Evolutionary conservation across 2,329 filamentous ascomycete genomes (phyloP).

Genomic region (Trichoderma sp.): DNA sequence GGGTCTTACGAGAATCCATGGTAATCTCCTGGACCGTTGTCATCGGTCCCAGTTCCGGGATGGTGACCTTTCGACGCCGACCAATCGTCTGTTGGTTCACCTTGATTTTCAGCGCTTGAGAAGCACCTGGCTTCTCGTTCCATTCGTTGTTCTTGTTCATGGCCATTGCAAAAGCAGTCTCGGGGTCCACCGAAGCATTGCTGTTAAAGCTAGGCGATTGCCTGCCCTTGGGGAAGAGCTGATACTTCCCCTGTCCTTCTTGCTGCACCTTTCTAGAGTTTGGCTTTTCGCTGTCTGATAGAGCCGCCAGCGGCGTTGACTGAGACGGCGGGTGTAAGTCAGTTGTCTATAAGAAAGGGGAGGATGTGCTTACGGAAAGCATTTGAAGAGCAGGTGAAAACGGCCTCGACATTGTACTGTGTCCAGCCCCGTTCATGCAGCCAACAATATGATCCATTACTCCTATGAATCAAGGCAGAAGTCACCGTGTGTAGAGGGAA

Average conservation of each 20-base stretch:
- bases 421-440: conserved; percentile 53
- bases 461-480: neutral
- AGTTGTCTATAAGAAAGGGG: neutral
- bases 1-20: conserved; percentile 67
- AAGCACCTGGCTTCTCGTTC: conserved; percentile 38
- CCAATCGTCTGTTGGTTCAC: conserved; percentile 57
- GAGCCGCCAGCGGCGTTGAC: conserved; percentile 27
- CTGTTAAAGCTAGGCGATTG: conserved; percentile 41
- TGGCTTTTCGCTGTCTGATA: conserved; percentile 45
- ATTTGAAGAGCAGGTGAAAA: conserved; percentile 45
- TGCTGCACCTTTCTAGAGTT: conserved; percentile 59
- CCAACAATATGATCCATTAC: conserved; percentile 63
- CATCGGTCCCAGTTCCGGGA: conserved; percentile 65
- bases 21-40: conserved; percentile 65
- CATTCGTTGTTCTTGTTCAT: conserved; percentile 43
- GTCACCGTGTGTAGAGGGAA: conserved; percentile 7
- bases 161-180: conserved; percentile 47
- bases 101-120: conserved; percentile 47
- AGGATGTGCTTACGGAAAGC: conserved; percentile 42
- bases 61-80: conserved; percentile 61
- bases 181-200: conserved; percentile 49
- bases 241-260: conserved; percentile 54
- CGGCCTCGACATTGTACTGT: conserved; percentile 52
- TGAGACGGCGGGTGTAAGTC: conserved; percentile 15
- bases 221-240: conserved; percentile 57